Base-by-base conservation (phyloP, 768 basidiomycete species). In the Podaxis sp. region DNA sequence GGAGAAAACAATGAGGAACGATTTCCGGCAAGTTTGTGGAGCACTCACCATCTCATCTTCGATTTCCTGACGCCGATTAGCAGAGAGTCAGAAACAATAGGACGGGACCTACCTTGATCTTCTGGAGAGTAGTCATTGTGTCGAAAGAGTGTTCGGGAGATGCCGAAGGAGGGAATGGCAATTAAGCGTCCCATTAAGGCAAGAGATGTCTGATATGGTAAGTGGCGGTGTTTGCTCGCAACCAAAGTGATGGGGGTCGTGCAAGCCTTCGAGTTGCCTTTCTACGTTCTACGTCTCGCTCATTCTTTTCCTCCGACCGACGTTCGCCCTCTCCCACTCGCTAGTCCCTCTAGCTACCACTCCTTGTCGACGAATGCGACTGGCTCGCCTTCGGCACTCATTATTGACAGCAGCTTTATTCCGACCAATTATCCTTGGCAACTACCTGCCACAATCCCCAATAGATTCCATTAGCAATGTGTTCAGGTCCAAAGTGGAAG, bases 11-110 rank as follows among this genome's bases (percentile, higher is more conserved):
- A 50, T 50, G 8, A 50, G 64, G 60, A 33, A 66, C 37, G 61
- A 58, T 66, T 12, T 7, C 24, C 4, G 25, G 22, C 9, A 24
- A 38, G 15, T 46, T 46, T n/a, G 38, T 4, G n/a, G 54, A 37
- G 6, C 25, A 75, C 85, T 79, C 72, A 91, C 93, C 95, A 95
- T 95, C 77, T 95, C 94, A 92, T 94, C 93, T 84, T 96, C 94
- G 74, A 96, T 85, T 87, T 94, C 93, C 90, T 93, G 64, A 22
- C 29, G 50, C 37, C 63, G 8, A 55, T 43, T 60, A 82, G 51
- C 52, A 19, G 51, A 58, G 58, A 66, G 55, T 25, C 36, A 57
- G 51, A 59, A 8, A 72, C 62, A 74, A 70, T 66, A 63, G 59
- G 52, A 36, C 46, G 55, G 51, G 41, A 65, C 71, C 38, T 66